Conservation (phyloP, 148 eudicot genomes). For the Bassia scoparia region DNA sequence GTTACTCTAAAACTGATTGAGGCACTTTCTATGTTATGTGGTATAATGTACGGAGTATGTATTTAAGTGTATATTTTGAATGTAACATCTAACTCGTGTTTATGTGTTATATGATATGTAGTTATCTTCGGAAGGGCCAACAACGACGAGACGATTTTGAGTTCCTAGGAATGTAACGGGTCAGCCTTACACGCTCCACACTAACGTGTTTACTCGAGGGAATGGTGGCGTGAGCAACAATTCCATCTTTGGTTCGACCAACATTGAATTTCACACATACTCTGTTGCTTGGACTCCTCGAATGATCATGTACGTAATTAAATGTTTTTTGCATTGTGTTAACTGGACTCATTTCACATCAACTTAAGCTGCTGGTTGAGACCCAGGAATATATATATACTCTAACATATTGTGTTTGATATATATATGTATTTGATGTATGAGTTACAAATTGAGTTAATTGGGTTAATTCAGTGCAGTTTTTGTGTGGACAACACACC, state of each 20-base stretch:
- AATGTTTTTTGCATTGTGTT: too few relatives aligned
- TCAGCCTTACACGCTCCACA: slow-evolving; percentile 57
- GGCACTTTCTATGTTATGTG: too few relatives aligned
- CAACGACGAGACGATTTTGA: slow-evolving; percentile 60
- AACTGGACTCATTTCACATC: too few relatives aligned
- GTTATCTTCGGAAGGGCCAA: slow-evolving; percentile 54
- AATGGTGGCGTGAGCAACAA: slow-evolving; percentile 60
- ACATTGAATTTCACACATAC: slow-evolving; percentile 52
- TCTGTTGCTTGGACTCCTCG: slow-evolving; percentile 47
- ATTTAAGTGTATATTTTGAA: too few relatives aligned
- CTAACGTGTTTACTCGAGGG: slow-evolving; percentile 59
- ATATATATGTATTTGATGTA: too few relatives aligned
- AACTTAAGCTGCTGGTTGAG: too few relatives aligned
- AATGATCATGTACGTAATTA: slow-evolving; percentile 41
- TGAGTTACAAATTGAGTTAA: neutral
- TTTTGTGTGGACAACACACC: slow-evolving; percentile 61
- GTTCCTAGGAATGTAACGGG: slow-evolving; percentile 55
- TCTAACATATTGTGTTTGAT: too few relatives aligned
- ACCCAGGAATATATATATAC: too few relatives aligned
- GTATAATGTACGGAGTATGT: too few relatives aligned
- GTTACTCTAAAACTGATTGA: too few relatives aligned
- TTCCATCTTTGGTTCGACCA: slow-evolving; percentile 64
- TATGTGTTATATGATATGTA: slow-evolving; percentile 18
- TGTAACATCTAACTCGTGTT: neutral
- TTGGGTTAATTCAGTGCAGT: slow-evolving; percentile 27